A percentile compares a stretch with the other conserved stretches of the same genome.
Evolutionary conservation across 2,329 filamentous ascomycete genomes (phyloP).

Genomic region (Dactylellina cionopaga): DNA sequence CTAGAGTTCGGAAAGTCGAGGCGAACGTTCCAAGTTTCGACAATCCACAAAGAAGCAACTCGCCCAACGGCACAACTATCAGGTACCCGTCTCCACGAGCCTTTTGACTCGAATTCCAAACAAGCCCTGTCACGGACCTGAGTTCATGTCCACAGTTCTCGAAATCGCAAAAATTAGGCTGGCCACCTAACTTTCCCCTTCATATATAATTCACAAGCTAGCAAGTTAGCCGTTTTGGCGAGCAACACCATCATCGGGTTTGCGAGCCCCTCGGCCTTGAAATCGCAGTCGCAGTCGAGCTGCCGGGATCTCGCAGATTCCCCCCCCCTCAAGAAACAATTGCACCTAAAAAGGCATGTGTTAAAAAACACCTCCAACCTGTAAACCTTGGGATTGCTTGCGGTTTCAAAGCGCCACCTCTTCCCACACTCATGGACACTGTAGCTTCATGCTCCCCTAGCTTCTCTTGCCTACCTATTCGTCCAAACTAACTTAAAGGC

Average conservation of each 20-base stretch:
- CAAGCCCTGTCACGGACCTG: slow-evolving; percentile 22
- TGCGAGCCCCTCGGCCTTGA: background rate
- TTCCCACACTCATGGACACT: slow-evolving; percentile 13
- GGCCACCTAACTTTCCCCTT: slow-evolving; percentile 21
- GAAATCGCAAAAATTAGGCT: slow-evolving; percentile 46
- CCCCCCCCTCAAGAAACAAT: slow-evolving; percentile 27
- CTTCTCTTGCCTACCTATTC: slow-evolving; percentile 13
- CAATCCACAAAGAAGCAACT: slow-evolving; percentile 16
- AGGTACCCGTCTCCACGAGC: slow-evolving; percentile 47
- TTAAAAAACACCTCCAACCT: slow-evolving; percentile 42
- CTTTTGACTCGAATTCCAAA: slow-evolving; percentile 20
- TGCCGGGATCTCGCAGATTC: slow-evolving; percentile 33
- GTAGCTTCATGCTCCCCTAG: background rate
- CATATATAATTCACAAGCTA: slow-evolving; percentile 14
- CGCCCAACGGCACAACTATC: slow-evolving; percentile 26
- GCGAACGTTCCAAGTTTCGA: slow-evolving; percentile 23
- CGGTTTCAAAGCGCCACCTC: slow-evolving; percentile 30
- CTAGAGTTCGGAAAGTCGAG: slow-evolving; percentile 26
- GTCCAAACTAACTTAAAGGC: slow-evolving; percentile 45
- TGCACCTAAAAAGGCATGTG: slow-evolving; percentile 43
- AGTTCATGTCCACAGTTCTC: slow-evolving; percentile 6
- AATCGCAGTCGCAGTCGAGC: slow-evolving; percentile 25
- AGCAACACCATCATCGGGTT: slow-evolving; percentile 25
- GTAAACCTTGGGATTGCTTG: slow-evolving; percentile 36
- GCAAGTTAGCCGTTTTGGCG: slow-evolving; percentile 31